Evolutionary conservation across 1,284 basidiomycete species (phyloP).

Genomic region (Singerocomus inundabilis): DNA sequence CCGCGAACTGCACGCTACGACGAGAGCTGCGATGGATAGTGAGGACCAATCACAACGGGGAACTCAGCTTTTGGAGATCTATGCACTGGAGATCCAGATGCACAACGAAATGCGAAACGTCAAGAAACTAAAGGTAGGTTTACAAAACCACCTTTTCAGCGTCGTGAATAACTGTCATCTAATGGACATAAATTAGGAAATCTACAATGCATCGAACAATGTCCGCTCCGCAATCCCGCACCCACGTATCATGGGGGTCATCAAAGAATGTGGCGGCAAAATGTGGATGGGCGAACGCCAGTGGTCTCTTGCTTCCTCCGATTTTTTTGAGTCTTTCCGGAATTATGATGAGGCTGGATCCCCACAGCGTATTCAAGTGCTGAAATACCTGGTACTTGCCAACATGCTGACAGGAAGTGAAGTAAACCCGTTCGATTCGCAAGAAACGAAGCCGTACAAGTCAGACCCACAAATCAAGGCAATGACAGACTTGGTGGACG

Average conservation of each 20-base stretch:
- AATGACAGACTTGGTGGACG: conserved; percentile 96
- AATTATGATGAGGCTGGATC: conserved; percentile 99
- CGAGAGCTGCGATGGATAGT: conserved; percentile 56
- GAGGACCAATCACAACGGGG: conserved; percentile 88
- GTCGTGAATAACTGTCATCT: not conserved
- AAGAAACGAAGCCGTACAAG: conserved; percentile 99
- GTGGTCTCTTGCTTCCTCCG: conserved; percentile 95
- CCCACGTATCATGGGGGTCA: conserved; percentile 97
- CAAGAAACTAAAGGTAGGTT: conserved; percentile 85
- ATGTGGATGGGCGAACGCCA: conserved; percentile 99
- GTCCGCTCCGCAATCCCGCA: conserved; percentile 98
- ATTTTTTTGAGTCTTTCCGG: conserved; percentile 98
- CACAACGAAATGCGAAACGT: conserved; percentile 94
- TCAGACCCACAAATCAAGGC: conserved; percentile 95
- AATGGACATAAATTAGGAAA: conserved; percentile 59
- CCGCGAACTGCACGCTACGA: conserved; percentile 69
- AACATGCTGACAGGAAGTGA: conserved; percentile 99
- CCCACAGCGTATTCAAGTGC: conserved; percentile 93
- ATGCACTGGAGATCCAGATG: conserved; percentile 99
- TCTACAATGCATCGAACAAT: conserved; percentile 91
- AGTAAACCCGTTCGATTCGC: conserved; percentile 99
- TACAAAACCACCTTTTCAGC: not conserved
- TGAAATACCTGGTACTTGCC: conserved; percentile 97
- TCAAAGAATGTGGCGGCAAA: conserved; percentile 98
- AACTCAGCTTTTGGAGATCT: conserved; percentile 95